Conservation (phyloP, 2,329 filamentous ascomycete species). For the Sphaerulina vaccinii region DNA sequence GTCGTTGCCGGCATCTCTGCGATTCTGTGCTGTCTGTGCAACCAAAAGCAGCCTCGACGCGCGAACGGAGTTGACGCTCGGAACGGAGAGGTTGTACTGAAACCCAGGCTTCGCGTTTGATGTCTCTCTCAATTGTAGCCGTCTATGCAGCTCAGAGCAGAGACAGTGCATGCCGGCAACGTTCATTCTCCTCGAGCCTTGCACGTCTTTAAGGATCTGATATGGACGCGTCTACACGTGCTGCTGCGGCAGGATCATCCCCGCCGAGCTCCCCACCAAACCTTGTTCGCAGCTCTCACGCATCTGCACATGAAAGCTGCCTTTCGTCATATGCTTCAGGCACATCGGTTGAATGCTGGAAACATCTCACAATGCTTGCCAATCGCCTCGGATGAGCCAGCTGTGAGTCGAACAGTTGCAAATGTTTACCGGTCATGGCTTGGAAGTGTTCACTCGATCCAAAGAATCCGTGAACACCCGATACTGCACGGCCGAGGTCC, state of each 20-base stretch:
- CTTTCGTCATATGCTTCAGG: constrained; percentile 12
- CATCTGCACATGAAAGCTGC: constrained; percentile 19
- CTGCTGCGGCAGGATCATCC: constrained; percentile 7
- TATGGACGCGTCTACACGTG: constrained; percentile 3
- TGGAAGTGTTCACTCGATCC: background rate
- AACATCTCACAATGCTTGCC: background rate
- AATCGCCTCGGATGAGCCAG: constrained; percentile 4
- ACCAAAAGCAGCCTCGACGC: no score
- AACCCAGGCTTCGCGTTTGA: no score
- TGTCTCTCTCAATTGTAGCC: no score
- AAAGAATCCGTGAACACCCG: constrained; percentile 23
- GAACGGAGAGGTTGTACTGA: no score
- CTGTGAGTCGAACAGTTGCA: constrained; percentile 1
- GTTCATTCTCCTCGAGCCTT: no score
- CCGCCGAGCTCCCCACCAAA: constrained; percentile 14
- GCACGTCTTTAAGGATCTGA: no score
- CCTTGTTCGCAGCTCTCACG: constrained; percentile 8
- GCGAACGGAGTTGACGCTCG: no score
- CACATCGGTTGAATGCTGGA: constrained; percentile 3
- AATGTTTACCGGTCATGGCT: background rate
- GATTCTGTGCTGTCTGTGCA: no score
- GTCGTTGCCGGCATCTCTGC: no score
- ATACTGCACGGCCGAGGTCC: constrained; percentile 24
- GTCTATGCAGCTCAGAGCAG: no score
- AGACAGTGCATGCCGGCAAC: no score